Evolutionary conservation across 208 protist species (phyloP), one percentile per base, ranked within the genome.

Genomic region (Acanthamoeba royreba): DNA sequence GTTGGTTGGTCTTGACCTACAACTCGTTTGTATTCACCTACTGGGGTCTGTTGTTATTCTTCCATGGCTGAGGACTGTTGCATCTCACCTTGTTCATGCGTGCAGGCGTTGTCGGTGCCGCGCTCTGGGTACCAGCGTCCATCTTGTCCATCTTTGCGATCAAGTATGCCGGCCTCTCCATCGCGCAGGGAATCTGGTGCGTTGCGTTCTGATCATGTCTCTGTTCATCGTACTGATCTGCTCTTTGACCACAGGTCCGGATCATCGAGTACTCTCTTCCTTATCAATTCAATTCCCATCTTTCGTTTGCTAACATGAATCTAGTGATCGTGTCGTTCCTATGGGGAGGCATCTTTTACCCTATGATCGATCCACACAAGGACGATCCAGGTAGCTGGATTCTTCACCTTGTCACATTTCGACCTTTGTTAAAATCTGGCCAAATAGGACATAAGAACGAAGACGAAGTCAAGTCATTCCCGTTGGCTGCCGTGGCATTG

Each of bases 81-180:
- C 7, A 4, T 42, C 2, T 47, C 9, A 9, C 3, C 38, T 46
- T 3, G 22, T 1, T 43, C 15, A 42, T 81, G n/a, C n/a, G 52
- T 33, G 17, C 17, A 66, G 87, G 87, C 38, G 46, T 92, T 19
- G 72, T 92, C 43, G 72, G 87, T 13, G 87, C 87, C 0, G 55
- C 87, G 3, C 72, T 72, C 25, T 92, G 87, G 87, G 87, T 92
- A 19, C 87, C 87, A 1, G 87, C 87, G 8, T 92, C 87, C 53
- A 74, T 92, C 52, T 38, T 92, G 31, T 45, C 53, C 87, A 92
- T 92, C 53, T 92, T 92, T n/a, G 87, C 87, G 53, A 66, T 92
- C 31, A 92, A 92, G 42, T 79, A 93, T 31, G 45, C 49, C n/a
- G 53, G 53, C 46, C 38, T 93, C 0, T 38, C 33, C 19, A 81